A percentile compares a stretch with the other conserved stretches of the same genome.
Conservation (phyloP, 306 rosid species). For the Rosa lucieae region DNA sequence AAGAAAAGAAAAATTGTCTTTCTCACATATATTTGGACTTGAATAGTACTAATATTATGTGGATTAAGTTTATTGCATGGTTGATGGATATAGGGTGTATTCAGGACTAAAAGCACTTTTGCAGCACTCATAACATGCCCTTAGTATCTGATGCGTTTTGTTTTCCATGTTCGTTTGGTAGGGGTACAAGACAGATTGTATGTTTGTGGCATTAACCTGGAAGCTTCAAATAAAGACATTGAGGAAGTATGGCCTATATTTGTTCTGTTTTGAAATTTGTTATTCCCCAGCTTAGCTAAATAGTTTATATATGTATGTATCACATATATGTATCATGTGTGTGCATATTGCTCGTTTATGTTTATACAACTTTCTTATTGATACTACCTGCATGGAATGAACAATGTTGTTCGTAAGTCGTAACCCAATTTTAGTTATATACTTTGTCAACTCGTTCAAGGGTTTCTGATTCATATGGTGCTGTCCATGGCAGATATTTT, state of each 20-base stretch:
- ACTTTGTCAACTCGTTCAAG: background rate
- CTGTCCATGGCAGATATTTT: constrained; percentile 68
- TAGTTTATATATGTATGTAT: constrained; percentile 1
- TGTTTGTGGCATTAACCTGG: constrained; percentile 57
- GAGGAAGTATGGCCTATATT: constrained; percentile 62
- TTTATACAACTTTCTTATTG: background rate
- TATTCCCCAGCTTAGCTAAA: constrained; percentile 26
- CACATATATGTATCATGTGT: constrained; percentile 2
- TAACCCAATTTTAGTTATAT: background rate
- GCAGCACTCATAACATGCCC: too few relatives aligned
- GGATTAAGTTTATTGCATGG: background rate
- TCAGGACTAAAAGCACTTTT: background rate
- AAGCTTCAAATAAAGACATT: constrained; percentile 61
- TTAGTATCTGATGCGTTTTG: background rate
- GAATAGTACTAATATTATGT: background rate
- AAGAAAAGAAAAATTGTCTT: background rate
- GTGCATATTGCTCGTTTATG: background rate
- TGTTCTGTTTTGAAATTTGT: constrained; percentile 24
- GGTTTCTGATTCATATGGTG: constrained; percentile 18
- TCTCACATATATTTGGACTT: background rate
- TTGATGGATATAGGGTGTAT: background rate
- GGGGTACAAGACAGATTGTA: constrained; percentile 63
- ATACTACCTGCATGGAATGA: background rate
- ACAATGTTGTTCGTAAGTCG: background rate
- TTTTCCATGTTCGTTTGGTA: constrained; percentile 34